Conservation (phyloP, 2,329 filamentous ascomycete genomes). For the Gaeumannomyces tritici region DNA sequence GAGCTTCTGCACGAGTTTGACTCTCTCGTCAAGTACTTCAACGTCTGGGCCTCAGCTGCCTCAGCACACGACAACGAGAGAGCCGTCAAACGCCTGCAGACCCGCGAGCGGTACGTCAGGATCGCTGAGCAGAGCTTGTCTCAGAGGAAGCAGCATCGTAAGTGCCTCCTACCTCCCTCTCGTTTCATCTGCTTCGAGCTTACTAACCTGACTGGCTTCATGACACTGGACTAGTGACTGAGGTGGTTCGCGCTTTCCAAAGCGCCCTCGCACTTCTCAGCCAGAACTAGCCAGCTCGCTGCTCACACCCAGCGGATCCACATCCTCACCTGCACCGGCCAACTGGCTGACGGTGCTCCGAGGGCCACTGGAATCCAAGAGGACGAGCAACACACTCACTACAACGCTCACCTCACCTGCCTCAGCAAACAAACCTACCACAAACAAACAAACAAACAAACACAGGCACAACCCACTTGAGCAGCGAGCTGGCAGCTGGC, state of each 20-base stretch:
- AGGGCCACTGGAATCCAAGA: not conserved
- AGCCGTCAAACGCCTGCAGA: conserved; percentile 70
- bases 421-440: not conserved
- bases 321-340: not conserved
- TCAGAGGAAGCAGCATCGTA: conserved; percentile 73
- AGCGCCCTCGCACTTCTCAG: conserved; percentile 48
- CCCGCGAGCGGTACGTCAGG: conserved; percentile 66
- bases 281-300: conserved; percentile 11
- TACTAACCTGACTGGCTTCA: conserved; percentile 10
- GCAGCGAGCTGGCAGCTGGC: not conserved
- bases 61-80: conserved; percentile 65
- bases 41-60: conserved; percentile 66
- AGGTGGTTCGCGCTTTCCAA: conserved; percentile 55
- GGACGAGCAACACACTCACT: not conserved
- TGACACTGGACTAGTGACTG: conserved; percentile 26
- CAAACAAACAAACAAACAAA: not conserved
- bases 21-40: conserved; percentile 66
- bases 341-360: not conserved
- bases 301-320: not conserved
- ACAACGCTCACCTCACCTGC: not conserved
- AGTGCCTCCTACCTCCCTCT: conserved; percentile 24
- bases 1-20: conserved; percentile 59
- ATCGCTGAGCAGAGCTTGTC: conserved; percentile 62
- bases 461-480: not conserved
- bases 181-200: not conserved